Base-by-base conservation (phyloP, 148 eudicot genomes). In the Diospyros lotus region DNA sequence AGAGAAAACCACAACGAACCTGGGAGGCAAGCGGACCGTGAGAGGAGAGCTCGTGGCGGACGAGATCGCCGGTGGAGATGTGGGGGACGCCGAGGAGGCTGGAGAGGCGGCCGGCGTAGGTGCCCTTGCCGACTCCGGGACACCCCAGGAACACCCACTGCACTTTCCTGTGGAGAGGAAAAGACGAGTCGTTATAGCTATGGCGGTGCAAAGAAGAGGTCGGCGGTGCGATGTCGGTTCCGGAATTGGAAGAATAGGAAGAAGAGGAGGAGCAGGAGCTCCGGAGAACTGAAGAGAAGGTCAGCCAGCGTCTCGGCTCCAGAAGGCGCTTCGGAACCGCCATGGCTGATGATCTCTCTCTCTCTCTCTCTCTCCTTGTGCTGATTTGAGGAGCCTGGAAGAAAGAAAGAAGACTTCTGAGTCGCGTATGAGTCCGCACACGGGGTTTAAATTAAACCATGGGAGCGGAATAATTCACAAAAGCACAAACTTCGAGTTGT, bases 101-200 rank as follows among this genome's bases (percentile, higher is more conserved):
- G 1, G 97, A 91, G 40, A 94, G 89, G 6, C 97, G 88, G 43
- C 88, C 79, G 3, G 98, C 97, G 80, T 94, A 94, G 45, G 98
- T 94, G 5, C 98, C 98, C 72, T 94, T 94, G 4, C 98, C 98
- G 68, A 94, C 98, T 12, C 98, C 98, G 2, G 98, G 98, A 74
- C 98, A 94, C 4, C 98, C 98, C 45, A 94, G 79, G 63, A 94
- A 94, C 17, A 89, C 98, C 98, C 97, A 91, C 76, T 91, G 93
- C 42, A 94, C 89, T 50, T 83, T 86, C 76, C 85, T 86, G 67
- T 52, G 48, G 18, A 39, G 67, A 55, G 44, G 18, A 43, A 46
- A 63, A 40, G 17, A 76, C 11, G 38, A 77, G 42, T 53, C 69
- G 55, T 44, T n/a, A 53, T 17, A 28, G 52, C 9, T 71, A 6